Evolutionary conservation across 139 green algal species (phyloP), one percentile per base, ranked within the genome.

Genomic region (Edaphochlamys debaryana): DNA sequence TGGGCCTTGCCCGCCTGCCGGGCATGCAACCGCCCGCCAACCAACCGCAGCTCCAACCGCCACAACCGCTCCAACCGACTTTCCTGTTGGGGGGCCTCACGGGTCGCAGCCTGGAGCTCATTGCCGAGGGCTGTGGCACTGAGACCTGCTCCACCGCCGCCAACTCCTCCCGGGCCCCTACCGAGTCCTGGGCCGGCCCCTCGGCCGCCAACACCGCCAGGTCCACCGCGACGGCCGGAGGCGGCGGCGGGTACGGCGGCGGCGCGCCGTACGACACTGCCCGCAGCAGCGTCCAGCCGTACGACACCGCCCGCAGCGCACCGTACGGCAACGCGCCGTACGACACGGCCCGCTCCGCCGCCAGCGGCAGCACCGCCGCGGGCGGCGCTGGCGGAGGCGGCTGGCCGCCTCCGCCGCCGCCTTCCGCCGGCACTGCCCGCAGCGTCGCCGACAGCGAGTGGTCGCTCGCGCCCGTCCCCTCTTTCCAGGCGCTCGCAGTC

Each of bases 371-470:
- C 42, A 52, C 76, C 22, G 32, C 32, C 3, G 41, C 41, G 30
- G n/a, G 38, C 27, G 68, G 30, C 17, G 63, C 32, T 22, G 50
- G n/a, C n/a, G n/a, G n/a, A 54, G 67, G 41, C 45, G 38, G 32
- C 27, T 81, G 75, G 75, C 75, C 75, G n/a, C 76, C 76, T 0
- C 37, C 63, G 45, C 76, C 76, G 32, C 76, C 76, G 23, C 76
- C 76, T 4, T 82, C 76, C 3, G 45, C 62, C 34, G 62, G 76
- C 29, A 74, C 76, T 1, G 63, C 62, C 0, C 76, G 76, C 63
- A 82, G 76, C 76, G 63, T 82, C 23, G 76, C 76, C 0, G 76
- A 50, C 36, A 82, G 76, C 41, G 76, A 82, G 22, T 82, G 36
- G 2, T n/a, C 20, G 17, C 34, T 67, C n/a, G 60, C n/a, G 60